phyloP scores from a whole-genome alignment of 805 yeast species.

The Pichia gijzeniarum region DNA sequence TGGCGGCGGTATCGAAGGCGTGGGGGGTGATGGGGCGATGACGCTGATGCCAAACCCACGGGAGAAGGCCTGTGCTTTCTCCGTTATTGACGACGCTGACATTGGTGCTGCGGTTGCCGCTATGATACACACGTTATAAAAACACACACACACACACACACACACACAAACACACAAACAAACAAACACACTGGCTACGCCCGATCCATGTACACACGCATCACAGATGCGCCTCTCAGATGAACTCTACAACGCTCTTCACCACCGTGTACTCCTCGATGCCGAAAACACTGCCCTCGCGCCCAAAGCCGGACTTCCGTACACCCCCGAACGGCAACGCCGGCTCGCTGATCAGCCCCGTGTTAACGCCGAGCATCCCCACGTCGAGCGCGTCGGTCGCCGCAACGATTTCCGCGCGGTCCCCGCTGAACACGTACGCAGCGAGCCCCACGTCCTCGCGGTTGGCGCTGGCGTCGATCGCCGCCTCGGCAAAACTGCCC shows the following conservation, averaged over 20 bases:
- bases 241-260: conserved; percentile 51
- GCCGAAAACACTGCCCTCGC: conserved; percentile 72
- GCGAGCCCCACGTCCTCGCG: conserved; percentile 57
- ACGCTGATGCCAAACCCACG: conserved; percentile 6
- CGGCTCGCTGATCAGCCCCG: conserved; percentile 61
- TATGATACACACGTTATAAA: no score
- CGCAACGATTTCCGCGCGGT: conserved; percentile 43
- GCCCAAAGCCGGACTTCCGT: conserved; percentile 68
- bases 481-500: conserved; percentile 46
- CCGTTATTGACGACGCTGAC: neutral
- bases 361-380: conserved; percentile 77
- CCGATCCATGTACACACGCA: neutral
- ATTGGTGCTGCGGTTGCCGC: no score
- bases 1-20: neutral
- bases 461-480: conserved; percentile 50
- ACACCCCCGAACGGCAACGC: conserved; percentile 68
- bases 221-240: no score
- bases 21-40: neutral
- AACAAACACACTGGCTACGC: no score
- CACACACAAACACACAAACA: no score
- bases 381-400: conserved; percentile 58
- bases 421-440: conserved; percentile 58
- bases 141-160: no score
- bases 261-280: conserved; percentile 60
- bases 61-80: neutral